Base-by-base conservation (phyloP, 2,329 filamentous ascomycete genomes). In the Aspergillus sp. region DNA sequence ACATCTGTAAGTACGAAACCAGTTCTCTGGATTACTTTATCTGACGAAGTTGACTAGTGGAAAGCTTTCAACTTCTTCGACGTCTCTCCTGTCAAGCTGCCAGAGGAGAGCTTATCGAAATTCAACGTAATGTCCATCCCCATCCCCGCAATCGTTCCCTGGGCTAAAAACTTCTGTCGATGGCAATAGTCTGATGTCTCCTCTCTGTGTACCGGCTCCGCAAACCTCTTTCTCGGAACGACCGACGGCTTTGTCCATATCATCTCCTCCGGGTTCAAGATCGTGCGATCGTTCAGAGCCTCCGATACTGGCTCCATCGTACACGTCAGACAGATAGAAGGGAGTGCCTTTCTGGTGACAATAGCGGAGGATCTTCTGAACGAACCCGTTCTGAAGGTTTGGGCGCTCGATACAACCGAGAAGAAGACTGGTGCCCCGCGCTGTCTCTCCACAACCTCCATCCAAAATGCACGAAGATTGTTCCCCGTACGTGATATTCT, bases 21-120 rank as follows among this genome's bases (percentile, higher is more conserved):
- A 19, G 9, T 5, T 40, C 3, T 20, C 29, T 9, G 13, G 40
- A n/a, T 4, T 10, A 25, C 14, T 21, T 48, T 58, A 41, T 59
- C 49, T 58, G 31, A 60, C 46, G 3, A 23, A 11, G 9, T 32
- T n/a, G 34, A 11, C 4, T 60, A 96, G 93, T 97, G 94, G 93
- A 97, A 97, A 88, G 87, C 88, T 64, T 99, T 99, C 79, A 92
- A 96, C 81, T 99, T 99, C 86, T 97, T 99, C 83, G 91, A 97
- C 76, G 91, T 96, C 72, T 86, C 86, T 70, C 87, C 89, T 70
- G 86, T 97, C 72, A 85, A 88, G 68, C 81, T 92, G 65, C 83
- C 81, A 20, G 88, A 95, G 71, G 90, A 95, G 69, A 88, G 85
- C 69, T 85, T 86, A 63, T 82, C 85, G 67, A 81, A 91, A 68